Conservation (phyloP, 2,329 filamentous ascomycete genomes). For the Aotearoamyces nothofagi region DNA sequence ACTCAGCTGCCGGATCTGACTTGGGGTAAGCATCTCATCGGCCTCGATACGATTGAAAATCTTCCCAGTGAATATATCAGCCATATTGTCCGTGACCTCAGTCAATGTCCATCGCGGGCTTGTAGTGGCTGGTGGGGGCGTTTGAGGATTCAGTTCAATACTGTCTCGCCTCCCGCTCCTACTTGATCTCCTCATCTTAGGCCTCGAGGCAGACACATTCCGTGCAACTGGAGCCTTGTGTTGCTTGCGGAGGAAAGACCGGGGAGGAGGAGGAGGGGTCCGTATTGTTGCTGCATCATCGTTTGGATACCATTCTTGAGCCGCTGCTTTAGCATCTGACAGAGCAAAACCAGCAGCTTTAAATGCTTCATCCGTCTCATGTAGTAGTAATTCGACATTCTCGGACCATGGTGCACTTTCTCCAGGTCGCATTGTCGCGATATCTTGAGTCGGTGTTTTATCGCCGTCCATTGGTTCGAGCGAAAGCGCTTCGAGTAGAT, state of each 20-base stretch:
- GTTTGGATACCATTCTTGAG: constrained; percentile 12
- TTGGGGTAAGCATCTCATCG: constrained; percentile 42
- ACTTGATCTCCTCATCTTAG: constrained; percentile 27
- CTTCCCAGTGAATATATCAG: constrained; percentile 38
- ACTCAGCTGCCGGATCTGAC: constrained; percentile 27
- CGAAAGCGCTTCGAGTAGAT: constrained; percentile 18
- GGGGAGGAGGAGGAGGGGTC: constrained; percentile 2
- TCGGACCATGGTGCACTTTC: no score
- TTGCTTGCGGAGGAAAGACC: constrained; percentile 9
- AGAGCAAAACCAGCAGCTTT: constrained; percentile 27
- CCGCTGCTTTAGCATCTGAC: constrained; percentile 22
- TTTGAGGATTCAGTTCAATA: no score
- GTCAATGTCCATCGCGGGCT: constrained; percentile 34
- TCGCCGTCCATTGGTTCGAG: constrained; percentile 11
- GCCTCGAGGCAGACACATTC: constrained; percentile 19
- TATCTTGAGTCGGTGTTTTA: constrained; percentile 11
- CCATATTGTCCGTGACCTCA: constrained; percentile 39
- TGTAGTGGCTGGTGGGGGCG: constrained; percentile 12
- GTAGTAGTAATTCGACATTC: constrained; percentile 28
- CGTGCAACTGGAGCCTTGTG: constrained; percentile 13
- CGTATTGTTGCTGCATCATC: background rate
- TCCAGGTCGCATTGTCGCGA: no score
- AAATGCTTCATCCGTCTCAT: constrained; percentile 36
- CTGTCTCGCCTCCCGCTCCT: constrained; percentile 21
- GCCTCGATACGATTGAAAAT: constrained; percentile 39